A percentile compares a stretch with the other conserved stretches of the same genome.
These are phyloP conservation scores for Persicaria tinctoria DNA, from an alignment of 148 eudicot genomes.

Conservation along the genomic window DNA sequence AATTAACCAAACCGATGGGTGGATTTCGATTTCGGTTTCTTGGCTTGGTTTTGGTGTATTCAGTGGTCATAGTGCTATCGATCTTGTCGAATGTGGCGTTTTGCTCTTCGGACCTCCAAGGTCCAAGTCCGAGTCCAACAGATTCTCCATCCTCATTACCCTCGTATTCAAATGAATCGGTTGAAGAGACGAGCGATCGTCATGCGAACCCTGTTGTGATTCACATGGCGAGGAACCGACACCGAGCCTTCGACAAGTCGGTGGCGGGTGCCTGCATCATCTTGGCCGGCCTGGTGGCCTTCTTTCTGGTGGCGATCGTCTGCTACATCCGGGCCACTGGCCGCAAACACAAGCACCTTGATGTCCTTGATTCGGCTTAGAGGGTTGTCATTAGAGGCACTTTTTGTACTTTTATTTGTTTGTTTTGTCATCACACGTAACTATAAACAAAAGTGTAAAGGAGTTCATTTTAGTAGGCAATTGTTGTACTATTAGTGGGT, in stretches of 20 bases:
- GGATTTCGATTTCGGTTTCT: conserved; percentile 18
- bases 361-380: not conserved
- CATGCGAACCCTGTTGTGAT: not conserved
- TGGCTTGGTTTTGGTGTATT: conserved; percentile 13
- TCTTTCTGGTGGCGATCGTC: not conserved
- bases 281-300: not conserved
- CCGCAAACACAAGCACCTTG: not conserved
- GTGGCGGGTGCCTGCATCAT: not conserved
- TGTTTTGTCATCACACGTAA: not conserved
- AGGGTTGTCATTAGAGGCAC: not conserved
- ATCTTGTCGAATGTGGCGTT: not conserved
- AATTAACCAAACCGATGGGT: conserved; percentile 17
- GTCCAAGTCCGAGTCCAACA: conserved; percentile 14
- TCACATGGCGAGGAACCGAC: not conserved
- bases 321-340: not conserved
- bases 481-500: not conserved
- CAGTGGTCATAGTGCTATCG: not conserved
- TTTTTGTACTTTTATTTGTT: too few species aligned
- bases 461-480: not conserved
- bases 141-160: conserved; percentile 5
- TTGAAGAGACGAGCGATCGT: not conserved
- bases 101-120: not conserved
- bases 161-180: not conserved
- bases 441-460: not conserved
- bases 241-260: not conserved